phyloP scores from a whole-genome alignment of 164 flowering plant species.

The Umbilicus rupestris region DNA sequence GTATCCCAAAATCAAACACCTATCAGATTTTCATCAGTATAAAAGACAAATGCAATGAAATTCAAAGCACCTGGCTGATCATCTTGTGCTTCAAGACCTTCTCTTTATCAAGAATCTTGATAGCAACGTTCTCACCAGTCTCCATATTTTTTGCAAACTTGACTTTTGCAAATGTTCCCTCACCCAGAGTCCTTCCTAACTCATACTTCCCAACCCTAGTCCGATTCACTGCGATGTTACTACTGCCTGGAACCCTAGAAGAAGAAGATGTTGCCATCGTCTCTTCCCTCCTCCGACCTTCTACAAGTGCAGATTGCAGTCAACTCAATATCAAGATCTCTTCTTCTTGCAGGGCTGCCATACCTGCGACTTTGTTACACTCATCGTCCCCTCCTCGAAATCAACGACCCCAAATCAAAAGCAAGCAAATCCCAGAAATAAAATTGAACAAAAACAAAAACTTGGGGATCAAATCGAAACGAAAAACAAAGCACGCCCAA shows the following conservation, averaged over 20 bases:
- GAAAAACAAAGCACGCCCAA: background rate
- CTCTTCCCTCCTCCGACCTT: background rate
- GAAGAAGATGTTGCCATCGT: background rate
- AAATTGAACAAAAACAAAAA: background rate
- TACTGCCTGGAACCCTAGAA: constrained; percentile 10
- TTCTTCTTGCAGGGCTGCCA: constrained; percentile 50
- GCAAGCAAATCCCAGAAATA: background rate
- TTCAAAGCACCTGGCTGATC: constrained; percentile 53
- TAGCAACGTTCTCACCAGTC: constrained; percentile 60
- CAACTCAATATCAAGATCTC: constrained; percentile 14
- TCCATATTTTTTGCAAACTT: constrained; percentile 61
- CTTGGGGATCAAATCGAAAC: background rate
- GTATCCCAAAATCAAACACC: background rate
- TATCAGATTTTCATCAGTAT: no score
- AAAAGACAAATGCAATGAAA: background rate
- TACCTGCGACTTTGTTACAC: constrained; percentile 35
- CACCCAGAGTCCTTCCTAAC: constrained; percentile 71
- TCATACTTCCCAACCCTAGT: constrained; percentile 72
- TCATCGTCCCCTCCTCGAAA: constrained; percentile 18
- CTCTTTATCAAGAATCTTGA: constrained; percentile 74
- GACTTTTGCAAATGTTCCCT: constrained; percentile 78
- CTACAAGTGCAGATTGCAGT: background rate
- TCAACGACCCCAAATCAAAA: background rate
- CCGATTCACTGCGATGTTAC: constrained; percentile 10
- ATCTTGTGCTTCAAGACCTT: constrained; percentile 71